A percentile compares a stretch with the other conserved stretches of the same genome.
phyloP scores from a whole-genome alignment of 1,139 yeast genomes.

The Wickerhamomyces sp. region DNA sequence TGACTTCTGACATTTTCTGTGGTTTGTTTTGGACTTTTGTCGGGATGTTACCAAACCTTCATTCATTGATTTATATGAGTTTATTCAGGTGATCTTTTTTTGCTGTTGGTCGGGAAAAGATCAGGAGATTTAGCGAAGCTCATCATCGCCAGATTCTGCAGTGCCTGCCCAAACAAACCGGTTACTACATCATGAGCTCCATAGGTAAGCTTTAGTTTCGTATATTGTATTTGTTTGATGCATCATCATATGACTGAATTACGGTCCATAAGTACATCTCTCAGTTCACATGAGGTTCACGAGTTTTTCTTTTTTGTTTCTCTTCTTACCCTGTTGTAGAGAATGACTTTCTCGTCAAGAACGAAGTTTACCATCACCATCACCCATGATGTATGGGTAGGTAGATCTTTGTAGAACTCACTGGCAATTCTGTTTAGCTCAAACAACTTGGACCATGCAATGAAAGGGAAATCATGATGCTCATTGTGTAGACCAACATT shows the following conservation, averaged over 20 bases:
- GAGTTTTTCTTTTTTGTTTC: slow-evolving; percentile 16
- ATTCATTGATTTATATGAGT: too few relatives aligned
- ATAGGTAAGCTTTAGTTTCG: too few relatives aligned
- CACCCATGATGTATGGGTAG: slow-evolving; percentile 73
- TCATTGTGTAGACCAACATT: slow-evolving; percentile 93
- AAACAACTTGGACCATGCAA: slow-evolving; percentile 84
- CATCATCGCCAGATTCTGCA: background rate
- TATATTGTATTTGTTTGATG: too few relatives aligned
- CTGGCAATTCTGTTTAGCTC: slow-evolving; percentile 60
- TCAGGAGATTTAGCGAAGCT: background rate
- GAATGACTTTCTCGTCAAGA: slow-evolving; percentile 56
- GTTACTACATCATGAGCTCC: too few relatives aligned
- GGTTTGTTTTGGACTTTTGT: too few relatives aligned
- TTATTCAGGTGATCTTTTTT: background rate
- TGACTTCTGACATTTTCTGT: slow-evolving; percentile 3
- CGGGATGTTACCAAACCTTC: too few relatives aligned
- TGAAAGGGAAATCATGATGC: slow-evolving; percentile 91
- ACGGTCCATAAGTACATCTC: too few relatives aligned
- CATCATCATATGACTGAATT: too few relatives aligned
- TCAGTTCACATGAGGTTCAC: too few relatives aligned
- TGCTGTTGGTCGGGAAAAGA: background rate
- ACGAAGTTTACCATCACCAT: slow-evolving; percentile 73
- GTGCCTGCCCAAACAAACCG: too few relatives aligned
- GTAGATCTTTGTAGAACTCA: slow-evolving; percentile 81
- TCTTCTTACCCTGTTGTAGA: slow-evolving; percentile 82